Base-by-base conservation (phyloP, 192 early-diverging fungal genomes). In the Dispira parvispora region DNA sequence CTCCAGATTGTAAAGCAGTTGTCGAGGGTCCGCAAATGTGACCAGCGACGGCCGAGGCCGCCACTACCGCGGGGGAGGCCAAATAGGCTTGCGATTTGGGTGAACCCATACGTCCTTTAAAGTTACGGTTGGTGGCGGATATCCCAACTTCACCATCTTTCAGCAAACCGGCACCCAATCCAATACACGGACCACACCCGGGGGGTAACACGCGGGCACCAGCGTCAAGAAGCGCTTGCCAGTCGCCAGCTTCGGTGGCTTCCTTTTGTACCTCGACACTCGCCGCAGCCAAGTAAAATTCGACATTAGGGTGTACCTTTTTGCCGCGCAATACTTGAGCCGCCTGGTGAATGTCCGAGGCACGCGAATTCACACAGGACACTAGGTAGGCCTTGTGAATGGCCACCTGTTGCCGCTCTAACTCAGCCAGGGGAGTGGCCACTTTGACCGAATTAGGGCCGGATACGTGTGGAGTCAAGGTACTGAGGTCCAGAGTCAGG, bases 51-150 rank as follows among this genome's bases (percentile, higher is more conserved):
- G 96, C 96, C 43, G 91, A 94, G 10, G 92, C 92, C 8, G 96
- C 91, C 3, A 99, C 96, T 0, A 99, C 91, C 43, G 91, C 90
- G 63, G 95, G 95, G 1, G 91, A 94, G 5, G 93, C 84, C 46
- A 99, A 80, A 65, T 99, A 99, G 0, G 96, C 92, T 62, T 88
- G 78, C 0, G 96, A 91, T 43, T 69, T 79, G 52, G 90, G 90
- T 21, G 89, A 90, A 47, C 96, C 96, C 96, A 99, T 99, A 16
- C 96, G 82, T 52, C 96, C 96, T 77, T 99, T 99, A 76, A 90
- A 99, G 69, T 99, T 99, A 54, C 96, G 80, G 71, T 99, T 99
- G 23, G 96, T 96, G 18, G 96, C 96, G n/a, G 91, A 94, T 53
- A 99, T 96, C 25, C 96, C 94, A 9, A 96, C 89, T 72, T 96